These are phyloP conservation scores for Filobasidium floriforme DNA, from an alignment of 768 basidiomycete genomes.

Conservation along the genomic window DNA sequence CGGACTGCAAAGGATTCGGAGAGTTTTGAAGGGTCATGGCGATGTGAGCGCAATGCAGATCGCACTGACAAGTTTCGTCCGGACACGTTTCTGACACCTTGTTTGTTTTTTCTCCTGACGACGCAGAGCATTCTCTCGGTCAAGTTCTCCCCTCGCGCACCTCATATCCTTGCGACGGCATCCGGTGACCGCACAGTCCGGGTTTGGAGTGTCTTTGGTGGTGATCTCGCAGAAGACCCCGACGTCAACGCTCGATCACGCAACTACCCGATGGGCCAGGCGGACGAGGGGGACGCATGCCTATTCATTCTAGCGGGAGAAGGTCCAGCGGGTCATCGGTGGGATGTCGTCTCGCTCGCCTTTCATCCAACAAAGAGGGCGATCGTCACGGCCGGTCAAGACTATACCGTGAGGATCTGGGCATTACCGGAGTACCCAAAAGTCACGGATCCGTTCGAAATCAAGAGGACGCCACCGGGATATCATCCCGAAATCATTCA, in stretches of 20 bases:
- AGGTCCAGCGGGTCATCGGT: constrained; percentile 24
- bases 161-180: constrained; percentile 36
- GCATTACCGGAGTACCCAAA: constrained; percentile 23
- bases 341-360: constrained; percentile 20
- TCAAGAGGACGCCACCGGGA: constrained; percentile 17
- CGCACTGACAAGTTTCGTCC: not conserved
- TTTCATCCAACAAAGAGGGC: constrained; percentile 7
- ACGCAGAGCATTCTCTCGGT: constrained; percentile 28
- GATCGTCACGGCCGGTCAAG: constrained; percentile 10
- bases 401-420: constrained; percentile 30
- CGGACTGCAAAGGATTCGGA: constrained; percentile 6
- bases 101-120: not conserved
- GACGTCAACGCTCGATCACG: not conserved
- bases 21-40: constrained; percentile 34
- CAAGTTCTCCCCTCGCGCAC: constrained; percentile 21
- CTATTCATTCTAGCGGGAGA: constrained; percentile 27
- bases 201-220: constrained; percentile 36
- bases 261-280: constrained; percentile 29
- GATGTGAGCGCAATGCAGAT: constrained; percentile 26
- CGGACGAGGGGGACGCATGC: constrained; percentile 26
- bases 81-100: not conserved
- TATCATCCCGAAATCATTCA: constrained; percentile 25
- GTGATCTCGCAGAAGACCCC: constrained; percentile 6
- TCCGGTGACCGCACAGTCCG: constrained; percentile 35
- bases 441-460: not conserved